phyloP scores from a whole-genome alignment of 176 grass and related monocot genomes.

The Tillandsia fasciculata region DNA sequence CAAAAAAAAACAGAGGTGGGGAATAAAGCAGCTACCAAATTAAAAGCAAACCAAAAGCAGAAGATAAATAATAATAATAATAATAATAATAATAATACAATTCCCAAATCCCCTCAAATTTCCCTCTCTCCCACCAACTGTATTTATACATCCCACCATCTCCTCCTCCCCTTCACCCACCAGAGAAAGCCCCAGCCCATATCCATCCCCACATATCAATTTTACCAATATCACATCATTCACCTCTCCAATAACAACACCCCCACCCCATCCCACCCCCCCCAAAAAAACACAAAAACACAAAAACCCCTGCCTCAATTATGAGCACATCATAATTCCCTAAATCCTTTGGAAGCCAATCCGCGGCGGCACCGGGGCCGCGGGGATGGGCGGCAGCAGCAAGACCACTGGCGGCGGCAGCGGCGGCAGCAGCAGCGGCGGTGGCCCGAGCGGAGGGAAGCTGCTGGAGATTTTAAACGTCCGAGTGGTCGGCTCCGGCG shows the following conservation, averaged over 20 bases:
- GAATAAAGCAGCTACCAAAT: constrained; percentile 22
- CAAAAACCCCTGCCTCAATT: neutral
- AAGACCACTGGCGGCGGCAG: neutral
- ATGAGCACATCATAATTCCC: neutral
- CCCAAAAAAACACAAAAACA: neutral
- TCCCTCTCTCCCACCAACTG: neutral
- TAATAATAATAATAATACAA: neutral
- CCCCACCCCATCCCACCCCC: too few species aligned
- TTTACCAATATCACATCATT: neutral
- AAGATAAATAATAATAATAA: neutral
- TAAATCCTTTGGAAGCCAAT: neutral
- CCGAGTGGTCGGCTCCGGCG: constrained; percentile 47
- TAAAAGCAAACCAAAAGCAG: neutral
- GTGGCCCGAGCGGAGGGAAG: constrained; percentile 45
- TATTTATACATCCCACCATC: constrained; percentile 6
- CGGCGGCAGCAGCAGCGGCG: neutral
- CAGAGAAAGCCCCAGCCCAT: neutral
- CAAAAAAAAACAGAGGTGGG: neutral
- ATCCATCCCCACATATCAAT: constrained; percentile 8
- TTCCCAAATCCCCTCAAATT: constrained; percentile 7
- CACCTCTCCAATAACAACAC: neutral
- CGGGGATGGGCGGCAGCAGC: neutral
- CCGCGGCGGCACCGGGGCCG: neutral
- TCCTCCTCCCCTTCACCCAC: neutral
- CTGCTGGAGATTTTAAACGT: constrained; percentile 98